Percentiles rank a stretch among this genome's conserved stretches.
phyloP scores from a whole-genome alignment of 2,329 filamentous ascomycete genomes.

The Ophiosphaerella narmari region DNA sequence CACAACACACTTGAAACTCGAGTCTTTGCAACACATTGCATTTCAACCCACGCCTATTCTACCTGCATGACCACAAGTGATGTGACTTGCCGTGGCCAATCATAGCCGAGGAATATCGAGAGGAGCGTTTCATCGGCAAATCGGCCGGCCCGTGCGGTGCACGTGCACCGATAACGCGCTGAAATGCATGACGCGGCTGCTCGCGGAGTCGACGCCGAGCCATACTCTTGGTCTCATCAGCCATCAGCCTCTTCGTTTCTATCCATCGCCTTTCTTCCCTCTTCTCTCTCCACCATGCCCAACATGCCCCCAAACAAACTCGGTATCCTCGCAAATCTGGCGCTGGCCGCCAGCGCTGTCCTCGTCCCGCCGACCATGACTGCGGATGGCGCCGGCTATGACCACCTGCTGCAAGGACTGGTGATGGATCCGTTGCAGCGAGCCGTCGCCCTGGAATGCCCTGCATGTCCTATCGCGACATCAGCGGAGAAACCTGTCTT shows the following conservation, averaged over 20 bases:
- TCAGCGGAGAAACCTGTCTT: constrained; percentile 23
- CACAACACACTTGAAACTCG: not conserved
- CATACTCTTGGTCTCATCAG: constrained; percentile 11
- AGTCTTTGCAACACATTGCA: not conserved
- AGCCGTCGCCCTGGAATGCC: constrained; percentile 40
- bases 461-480: constrained; percentile 38
- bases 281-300: constrained; percentile 16
- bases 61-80: not conserved
- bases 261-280: constrained; percentile 11
- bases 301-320: constrained; percentile 39
- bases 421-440: constrained; percentile 41
- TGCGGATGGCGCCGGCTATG: constrained; percentile 35
- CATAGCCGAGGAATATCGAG: not conserved
- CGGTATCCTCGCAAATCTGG: constrained; percentile 41
- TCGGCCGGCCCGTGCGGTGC: constrained; percentile 8
- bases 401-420: constrained; percentile 36
- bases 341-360: constrained; percentile 43
- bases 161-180: constrained; percentile 4
- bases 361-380: constrained; percentile 41
- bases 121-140: constrained; percentile 11
- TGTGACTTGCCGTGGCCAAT: no score
- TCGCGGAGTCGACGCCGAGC: constrained; percentile 1
- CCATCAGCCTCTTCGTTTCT: constrained; percentile 14
- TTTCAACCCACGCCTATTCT: no score
- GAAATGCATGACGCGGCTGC: constrained; percentile 18